Conservation (phyloP, 192 early-diverging fungal species). For the Entrophospora sp. region DNA sequence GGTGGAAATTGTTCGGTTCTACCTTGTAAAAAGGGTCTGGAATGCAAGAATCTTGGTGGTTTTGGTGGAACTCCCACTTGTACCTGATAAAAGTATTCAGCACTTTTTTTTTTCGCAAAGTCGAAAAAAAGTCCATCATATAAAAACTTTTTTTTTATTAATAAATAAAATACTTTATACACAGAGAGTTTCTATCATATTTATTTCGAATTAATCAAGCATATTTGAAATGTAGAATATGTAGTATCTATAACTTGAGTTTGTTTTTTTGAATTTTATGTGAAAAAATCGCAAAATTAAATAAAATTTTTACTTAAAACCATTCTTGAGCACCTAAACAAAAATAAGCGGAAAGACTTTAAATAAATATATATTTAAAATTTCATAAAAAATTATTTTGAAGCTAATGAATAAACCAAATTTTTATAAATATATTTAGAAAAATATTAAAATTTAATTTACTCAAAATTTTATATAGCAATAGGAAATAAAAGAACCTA, state of each 20-base stretch:
- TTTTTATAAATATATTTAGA: too few relatives aligned
- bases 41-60: neutral
- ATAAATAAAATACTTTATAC: neutral
- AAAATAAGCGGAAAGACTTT: neutral
- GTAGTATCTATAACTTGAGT: neutral
- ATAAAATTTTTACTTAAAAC: neutral
- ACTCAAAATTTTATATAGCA: too few relatives aligned
- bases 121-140: slow-evolving; percentile 1
- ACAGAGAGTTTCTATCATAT: too few relatives aligned
- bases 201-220: too few relatives aligned
- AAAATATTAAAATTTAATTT: too few relatives aligned
- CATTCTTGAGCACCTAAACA: neutral
- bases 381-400: slow-evolving; percentile 1
- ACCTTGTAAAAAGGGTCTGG: slow-evolving; percentile 15
- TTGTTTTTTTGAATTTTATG: neutral
- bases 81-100: slow-evolving; percentile 8
- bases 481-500: too few relatives aligned
- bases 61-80: slow-evolving; percentile 12
- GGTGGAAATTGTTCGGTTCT: slow-evolving; percentile 18
- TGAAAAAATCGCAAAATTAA: neutral
- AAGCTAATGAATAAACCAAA: too few relatives aligned
- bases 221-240: neutral
- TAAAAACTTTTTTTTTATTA: slow-evolving; percentile 5
- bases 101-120: slow-evolving; percentile 1
- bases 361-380: neutral